Conservation (phyloP, 2,329 filamentous ascomycete genomes). For the Penicillium sp. region DNA sequence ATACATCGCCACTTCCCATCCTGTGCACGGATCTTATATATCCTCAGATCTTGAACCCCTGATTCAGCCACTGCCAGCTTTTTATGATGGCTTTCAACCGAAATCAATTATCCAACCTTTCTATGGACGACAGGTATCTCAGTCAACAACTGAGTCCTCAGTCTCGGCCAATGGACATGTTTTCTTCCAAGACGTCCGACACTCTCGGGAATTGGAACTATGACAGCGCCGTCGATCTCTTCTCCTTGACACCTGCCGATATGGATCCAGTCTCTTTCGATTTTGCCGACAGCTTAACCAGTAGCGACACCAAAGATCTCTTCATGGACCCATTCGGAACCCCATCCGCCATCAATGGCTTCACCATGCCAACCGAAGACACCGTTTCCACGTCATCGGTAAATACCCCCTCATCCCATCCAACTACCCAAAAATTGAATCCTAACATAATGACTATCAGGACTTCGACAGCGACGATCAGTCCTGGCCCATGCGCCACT, state of each 20-base stretch:
- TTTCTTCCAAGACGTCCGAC: slow-evolving; percentile 29
- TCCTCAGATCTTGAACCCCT: background rate
- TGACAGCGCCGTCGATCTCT: slow-evolving; percentile 36
- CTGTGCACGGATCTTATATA: slow-evolving; percentile 1
- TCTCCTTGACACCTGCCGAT: slow-evolving; percentile 32
- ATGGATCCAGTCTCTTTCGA: slow-evolving; percentile 33
- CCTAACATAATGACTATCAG: slow-evolving; percentile 14
- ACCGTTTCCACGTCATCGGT: slow-evolving; percentile 29
- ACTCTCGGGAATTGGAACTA: slow-evolving; percentile 39
- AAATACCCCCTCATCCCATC: background rate
- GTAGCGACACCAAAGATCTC: slow-evolving; percentile 31
- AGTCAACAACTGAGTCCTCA: slow-evolving; percentile 23
- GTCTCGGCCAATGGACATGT: slow-evolving; percentile 22
- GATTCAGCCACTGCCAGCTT: background rate
- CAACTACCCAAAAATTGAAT: background rate
- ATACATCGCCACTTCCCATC: background rate
- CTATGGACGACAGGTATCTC: slow-evolving; percentile 20
- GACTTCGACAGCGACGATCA: slow-evolving; percentile 39
- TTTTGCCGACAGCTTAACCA: slow-evolving; percentile 31
- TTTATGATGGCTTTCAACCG: slow-evolving; percentile 20
- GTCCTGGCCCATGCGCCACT: slow-evolving; percentile 28
- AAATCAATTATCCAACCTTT: slow-evolving; percentile 16
- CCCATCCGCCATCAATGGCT: slow-evolving; percentile 32
- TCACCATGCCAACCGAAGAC: slow-evolving; percentile 35
- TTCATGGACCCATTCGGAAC: slow-evolving; percentile 32